These are phyloP conservation scores for Agaricus sinodeliciosus DNA, from an alignment of 768 basidiomycete genomes.

Conservation along the genomic window DNA sequence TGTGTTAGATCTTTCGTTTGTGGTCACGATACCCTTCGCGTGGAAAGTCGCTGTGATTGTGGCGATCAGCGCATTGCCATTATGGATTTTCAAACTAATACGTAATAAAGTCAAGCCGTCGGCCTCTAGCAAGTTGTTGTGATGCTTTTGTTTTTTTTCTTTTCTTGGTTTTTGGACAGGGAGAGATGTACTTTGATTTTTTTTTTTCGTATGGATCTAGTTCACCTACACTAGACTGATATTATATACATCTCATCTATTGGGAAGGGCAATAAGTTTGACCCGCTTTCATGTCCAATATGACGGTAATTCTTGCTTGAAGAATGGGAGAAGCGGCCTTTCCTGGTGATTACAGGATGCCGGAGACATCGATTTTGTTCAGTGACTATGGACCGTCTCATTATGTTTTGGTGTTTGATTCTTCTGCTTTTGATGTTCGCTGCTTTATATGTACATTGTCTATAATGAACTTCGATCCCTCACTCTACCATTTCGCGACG, in stretches of 20 bases:
- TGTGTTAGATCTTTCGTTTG: conserved; percentile 79
- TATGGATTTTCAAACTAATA: conserved; percentile 87
- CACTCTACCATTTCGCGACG: too few species aligned
- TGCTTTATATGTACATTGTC: too few species aligned
- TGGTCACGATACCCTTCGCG: conserved; percentile 78
- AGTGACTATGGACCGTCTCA: too few species aligned
- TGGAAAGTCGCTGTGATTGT: conserved; percentile 97
- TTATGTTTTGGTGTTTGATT: too few species aligned
- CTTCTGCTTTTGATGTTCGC: too few species aligned
- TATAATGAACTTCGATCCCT: too few species aligned
- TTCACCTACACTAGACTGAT: background rate
- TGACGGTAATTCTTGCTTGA: too few species aligned
- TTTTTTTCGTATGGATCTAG: background rate
- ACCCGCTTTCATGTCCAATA: too few species aligned
- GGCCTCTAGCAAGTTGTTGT: conserved; percentile 85
- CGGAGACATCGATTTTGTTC: too few species aligned
- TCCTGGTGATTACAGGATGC: too few species aligned
- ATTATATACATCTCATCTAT: background rate
- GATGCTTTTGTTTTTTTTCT: conserved; percentile 17
- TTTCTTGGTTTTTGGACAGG: background rate
- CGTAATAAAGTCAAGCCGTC: conserved; percentile 86
- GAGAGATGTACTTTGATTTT: background rate
- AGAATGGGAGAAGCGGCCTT: too few species aligned
- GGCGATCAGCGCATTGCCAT: conserved; percentile 85
- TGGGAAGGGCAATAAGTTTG: too few species aligned